Conservation (phyloP, 108 stramenopile genomes). For the Skeletonema costatum region DNA sequence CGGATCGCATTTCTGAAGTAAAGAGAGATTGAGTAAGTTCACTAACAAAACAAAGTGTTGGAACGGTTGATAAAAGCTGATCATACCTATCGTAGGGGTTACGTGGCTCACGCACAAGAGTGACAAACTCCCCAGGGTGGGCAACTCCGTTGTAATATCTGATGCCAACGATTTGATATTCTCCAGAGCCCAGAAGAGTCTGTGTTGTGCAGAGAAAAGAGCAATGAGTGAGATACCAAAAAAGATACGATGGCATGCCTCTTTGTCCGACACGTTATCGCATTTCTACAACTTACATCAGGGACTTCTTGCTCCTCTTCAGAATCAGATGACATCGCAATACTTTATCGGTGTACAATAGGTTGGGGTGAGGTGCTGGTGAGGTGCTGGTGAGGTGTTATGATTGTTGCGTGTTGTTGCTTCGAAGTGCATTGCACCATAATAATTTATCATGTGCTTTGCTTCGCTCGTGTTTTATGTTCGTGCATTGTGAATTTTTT, state of each 20-base stretch:
- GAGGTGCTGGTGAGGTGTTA: too few relatives aligned
- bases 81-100: conserved; percentile 59
- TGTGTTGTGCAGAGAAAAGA: background rate
- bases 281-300: background rate
- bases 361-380: too few relatives aligned
- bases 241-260: background rate
- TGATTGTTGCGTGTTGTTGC: too few relatives aligned
- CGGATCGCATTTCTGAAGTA: conserved; percentile 61
- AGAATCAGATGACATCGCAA: too few relatives aligned
- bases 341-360: too few relatives aligned
- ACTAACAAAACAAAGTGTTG: background rate
- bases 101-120: conserved; percentile 51
- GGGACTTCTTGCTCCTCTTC: conserved; percentile 1
- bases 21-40: background rate
- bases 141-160: conserved; percentile 62
- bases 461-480: too few relatives aligned
- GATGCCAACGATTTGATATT: conserved; percentile 46
- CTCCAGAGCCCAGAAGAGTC: conserved; percentile 18
- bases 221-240: background rate
- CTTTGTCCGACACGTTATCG: background rate
- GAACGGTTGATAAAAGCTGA: background rate
- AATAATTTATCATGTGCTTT: too few relatives aligned
- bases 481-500: too few relatives aligned
- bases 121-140: conserved; percentile 65
- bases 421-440: too few relatives aligned